Base-by-base conservation (phyloP, 2,329 filamentous ascomycete genomes). In the Colletotrichum lentis region DNA sequence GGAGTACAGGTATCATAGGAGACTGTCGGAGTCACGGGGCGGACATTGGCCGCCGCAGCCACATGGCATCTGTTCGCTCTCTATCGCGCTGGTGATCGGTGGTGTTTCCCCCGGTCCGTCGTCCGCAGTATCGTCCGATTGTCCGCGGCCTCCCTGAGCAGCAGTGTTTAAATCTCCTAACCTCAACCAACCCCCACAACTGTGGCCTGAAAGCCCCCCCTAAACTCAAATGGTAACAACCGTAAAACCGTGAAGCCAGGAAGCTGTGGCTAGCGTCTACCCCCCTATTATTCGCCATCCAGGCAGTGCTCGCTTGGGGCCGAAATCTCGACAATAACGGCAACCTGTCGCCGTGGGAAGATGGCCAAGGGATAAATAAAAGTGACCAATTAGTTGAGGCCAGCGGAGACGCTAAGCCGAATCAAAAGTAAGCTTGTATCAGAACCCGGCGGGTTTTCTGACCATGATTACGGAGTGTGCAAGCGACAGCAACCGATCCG, bases 391-490 rank as follows among this genome's bases (percentile, higher is more conserved):
- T n/a, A n/a, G 58, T 50, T 46, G n/a, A 56, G 39, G 54, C 37
- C 14, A n/a, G 50, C 43, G 62, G 66, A 14, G 62, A 66, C 62
- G 66, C 66, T 69, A 69, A 61, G 49, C 56, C 66, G 43, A 35
- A 69, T 69, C 50, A 35, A 55, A 69, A 69, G 62, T 56, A 66
- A 65, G 66, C 66, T 66, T 61, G 62, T 69, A 50, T 68, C 65
- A 68, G 65, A 46, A 49, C 61, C 55, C 55, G 39, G 37, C 12
- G 52, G 20, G 18, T 5, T 6, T 24, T 24, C 7, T 8, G 27
- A 43, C 37, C 53, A 8, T 58, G 18, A 58, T 58, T 58, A 47
- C 55, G 41, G 55, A n/a, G 52, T 35, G 31, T 54, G n/a, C 52
- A 54, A 35, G 2, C 50, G n/a, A 22, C 47, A 50, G 22, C 24